phyloP scores from a whole-genome alignment of 768 basidiomycete genomes.

The Nidula microcarpa region DNA sequence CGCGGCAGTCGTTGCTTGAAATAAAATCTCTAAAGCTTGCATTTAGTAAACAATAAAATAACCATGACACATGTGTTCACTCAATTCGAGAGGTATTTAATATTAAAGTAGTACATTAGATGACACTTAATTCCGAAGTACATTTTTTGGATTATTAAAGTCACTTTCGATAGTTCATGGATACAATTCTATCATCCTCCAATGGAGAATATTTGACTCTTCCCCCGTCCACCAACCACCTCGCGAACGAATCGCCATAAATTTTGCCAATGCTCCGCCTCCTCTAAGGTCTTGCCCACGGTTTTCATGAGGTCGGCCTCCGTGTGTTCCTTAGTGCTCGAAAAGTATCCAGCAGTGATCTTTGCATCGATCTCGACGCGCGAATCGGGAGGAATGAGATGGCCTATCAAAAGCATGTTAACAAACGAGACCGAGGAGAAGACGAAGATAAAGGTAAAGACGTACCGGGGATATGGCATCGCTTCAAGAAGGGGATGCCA shows the following conservation, averaged over 20 bases:
- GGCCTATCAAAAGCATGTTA: slow-evolving; percentile 43
- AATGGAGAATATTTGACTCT: no score
- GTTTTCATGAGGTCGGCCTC: slow-evolving; percentile 83
- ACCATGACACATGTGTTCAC: no score
- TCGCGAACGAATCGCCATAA: slow-evolving; percentile 4
- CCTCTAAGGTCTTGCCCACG: slow-evolving; percentile 88
- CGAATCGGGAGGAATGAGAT: slow-evolving; percentile 87
- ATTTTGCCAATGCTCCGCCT: slow-evolving; percentile 84
- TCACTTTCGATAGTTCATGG: no score
- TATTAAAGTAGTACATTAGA: no score
- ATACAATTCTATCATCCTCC: no score
- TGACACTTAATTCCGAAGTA: no score
- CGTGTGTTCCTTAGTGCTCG: slow-evolving; percentile 71
- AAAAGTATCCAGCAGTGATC: slow-evolving; percentile 92
- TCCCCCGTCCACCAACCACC: no score
- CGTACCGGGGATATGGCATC: slow-evolving; percentile 86
- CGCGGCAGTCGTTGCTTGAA: no score
- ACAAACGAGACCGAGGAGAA: background rate
- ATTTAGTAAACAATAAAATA: no score
- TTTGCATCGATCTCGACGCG: slow-evolving; percentile 96
- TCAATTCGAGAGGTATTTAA: no score
- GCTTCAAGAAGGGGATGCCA: slow-evolving; percentile 75
- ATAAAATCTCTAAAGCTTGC: no score
- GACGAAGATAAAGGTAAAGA: slow-evolving; percentile 2
- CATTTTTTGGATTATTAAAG: no score